These are phyloP conservation scores for Chaetoceros tenuissimus DNA, from an alignment of 108 stramenopile species.

Conservation along the genomic window DNA sequence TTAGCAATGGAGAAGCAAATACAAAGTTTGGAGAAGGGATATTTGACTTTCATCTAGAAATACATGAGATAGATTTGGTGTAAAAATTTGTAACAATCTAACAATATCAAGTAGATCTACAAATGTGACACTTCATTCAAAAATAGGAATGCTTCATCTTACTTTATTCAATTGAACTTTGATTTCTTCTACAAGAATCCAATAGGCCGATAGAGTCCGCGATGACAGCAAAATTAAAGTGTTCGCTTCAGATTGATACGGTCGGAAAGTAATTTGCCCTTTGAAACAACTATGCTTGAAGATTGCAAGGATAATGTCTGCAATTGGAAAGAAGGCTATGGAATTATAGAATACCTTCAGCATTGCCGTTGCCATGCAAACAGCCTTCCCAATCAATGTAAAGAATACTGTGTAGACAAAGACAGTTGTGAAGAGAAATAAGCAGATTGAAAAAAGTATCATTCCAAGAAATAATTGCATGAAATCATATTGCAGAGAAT, in stretches of 20 bases:
- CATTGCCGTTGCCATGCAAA: not conserved
- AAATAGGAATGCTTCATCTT: no score
- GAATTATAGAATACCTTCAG: not conserved
- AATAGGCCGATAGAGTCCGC: no score
- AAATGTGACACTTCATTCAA: no score
- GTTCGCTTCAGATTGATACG: no score
- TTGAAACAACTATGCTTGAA: not conserved
- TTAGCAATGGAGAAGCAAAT: slow-evolving; percentile 55
- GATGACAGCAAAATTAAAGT: no score
- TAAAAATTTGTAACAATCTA: no score
- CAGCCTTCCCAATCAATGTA: slow-evolving; percentile 19
- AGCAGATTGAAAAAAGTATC: slow-evolving; percentile 69
- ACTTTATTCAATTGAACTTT: no score
- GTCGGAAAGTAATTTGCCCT: no score
- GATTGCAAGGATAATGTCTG: not conserved
- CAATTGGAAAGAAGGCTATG: not conserved
- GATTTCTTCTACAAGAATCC: no score
- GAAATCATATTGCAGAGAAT: slow-evolving; percentile 79
- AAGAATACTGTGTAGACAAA: slow-evolving; percentile 77
- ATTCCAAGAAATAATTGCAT: slow-evolving; percentile 80
- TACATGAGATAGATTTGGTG: slow-evolving; percentile 43
- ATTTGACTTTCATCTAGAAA: slow-evolving; percentile 51
- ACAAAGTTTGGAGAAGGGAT: slow-evolving; percentile 60
- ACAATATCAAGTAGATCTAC: no score
- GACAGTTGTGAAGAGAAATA: slow-evolving; percentile 81